Evolutionary conservation across 768 basidiomycete genomes (phyloP).

Genomic region (Rhodosporidiobolus sp.): DNA sequence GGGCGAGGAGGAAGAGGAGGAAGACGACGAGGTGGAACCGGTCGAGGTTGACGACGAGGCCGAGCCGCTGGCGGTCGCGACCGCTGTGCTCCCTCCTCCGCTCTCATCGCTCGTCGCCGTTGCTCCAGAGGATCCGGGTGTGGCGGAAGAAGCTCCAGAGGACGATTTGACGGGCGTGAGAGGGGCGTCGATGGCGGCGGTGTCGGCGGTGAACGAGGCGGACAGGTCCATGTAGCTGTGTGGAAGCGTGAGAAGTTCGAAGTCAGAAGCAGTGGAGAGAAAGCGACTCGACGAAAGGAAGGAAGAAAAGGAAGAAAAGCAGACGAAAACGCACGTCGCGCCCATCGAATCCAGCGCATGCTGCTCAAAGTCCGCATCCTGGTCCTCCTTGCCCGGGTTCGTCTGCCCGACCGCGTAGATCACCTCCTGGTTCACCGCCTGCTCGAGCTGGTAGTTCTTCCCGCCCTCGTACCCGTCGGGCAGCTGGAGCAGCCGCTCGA

Average conservation of each 20-base stretch:
- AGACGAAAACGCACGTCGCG: not conserved
- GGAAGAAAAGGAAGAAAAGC: not conserved
- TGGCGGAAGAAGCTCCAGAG: not conserved
- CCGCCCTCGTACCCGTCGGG: constrained; percentile 4
- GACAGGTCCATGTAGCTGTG: constrained; percentile 30
- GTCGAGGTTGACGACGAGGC: not conserved
- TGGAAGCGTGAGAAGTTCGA: no score
- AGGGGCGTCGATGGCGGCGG: constrained; percentile 10
- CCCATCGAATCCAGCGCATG: constrained; percentile 24
- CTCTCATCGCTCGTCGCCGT: not conserved
- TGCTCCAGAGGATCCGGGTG: not conserved
- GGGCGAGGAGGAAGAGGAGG: not conserved
- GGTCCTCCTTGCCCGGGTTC: constrained; percentile 21
- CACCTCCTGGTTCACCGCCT: constrained; percentile 22
- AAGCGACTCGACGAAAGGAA: no score
- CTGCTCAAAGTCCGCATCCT: constrained; percentile 17
- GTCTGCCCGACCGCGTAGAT: constrained; percentile 22
- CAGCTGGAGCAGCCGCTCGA: constrained; percentile 8
- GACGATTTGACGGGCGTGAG: constrained; percentile 14
- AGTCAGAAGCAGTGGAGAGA: no score
- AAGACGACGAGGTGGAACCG: not conserved
- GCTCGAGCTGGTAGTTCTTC: constrained; percentile 3
- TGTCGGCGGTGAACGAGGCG: constrained; percentile 1
- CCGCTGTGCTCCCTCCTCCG: not conserved
- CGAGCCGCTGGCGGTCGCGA: not conserved